Percentiles rank a stretch among this genome's conserved stretches.
phyloP scores from a whole-genome alignment of 208 protist species.

The Crithidia thermophila region DNA sequence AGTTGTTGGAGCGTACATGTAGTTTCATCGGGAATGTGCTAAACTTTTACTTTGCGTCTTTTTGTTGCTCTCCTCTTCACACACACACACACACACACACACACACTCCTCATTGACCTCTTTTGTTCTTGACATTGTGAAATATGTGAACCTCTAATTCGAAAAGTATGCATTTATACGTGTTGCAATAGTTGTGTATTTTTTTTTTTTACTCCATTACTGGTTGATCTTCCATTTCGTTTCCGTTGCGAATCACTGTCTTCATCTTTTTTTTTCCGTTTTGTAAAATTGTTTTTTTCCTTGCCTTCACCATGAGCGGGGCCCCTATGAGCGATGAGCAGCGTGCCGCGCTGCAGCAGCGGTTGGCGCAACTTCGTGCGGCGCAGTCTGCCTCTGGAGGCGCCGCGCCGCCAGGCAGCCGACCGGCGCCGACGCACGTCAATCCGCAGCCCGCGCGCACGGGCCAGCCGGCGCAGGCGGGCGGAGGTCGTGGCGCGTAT shows the following conservation, averaged over 20 bases:
- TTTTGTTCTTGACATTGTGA: background rate
- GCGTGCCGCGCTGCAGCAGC: constrained; percentile 52
- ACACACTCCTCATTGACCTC: background rate
- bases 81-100: background rate
- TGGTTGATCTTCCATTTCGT: no score
- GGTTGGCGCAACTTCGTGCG: constrained; percentile 43
- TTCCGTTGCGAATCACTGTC: no score
- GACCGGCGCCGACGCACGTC: background rate
- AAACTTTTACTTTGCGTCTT: background rate
- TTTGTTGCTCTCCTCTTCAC: background rate
- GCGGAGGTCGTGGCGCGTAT: background rate
- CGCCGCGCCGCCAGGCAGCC: background rate
- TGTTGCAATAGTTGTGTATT: no score
- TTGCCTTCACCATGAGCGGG: constrained; percentile 19
- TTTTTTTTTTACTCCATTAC: no score
- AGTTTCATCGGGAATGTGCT: no score
- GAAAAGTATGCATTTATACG: no score
- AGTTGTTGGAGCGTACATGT: no score
- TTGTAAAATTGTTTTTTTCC: background rate
- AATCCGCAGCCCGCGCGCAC: background rate
- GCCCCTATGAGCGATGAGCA: constrained; percentile 53
- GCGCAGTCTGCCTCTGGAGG: constrained; percentile 13
- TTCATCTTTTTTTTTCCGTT: background rate
- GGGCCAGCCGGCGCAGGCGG: background rate
- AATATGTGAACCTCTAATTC: no score